Evolutionary conservation across 2,329 filamentous ascomycete species (phyloP), one percentile per base, ranked within the genome.

Genomic region (Leptographium lundbergii): DNA sequence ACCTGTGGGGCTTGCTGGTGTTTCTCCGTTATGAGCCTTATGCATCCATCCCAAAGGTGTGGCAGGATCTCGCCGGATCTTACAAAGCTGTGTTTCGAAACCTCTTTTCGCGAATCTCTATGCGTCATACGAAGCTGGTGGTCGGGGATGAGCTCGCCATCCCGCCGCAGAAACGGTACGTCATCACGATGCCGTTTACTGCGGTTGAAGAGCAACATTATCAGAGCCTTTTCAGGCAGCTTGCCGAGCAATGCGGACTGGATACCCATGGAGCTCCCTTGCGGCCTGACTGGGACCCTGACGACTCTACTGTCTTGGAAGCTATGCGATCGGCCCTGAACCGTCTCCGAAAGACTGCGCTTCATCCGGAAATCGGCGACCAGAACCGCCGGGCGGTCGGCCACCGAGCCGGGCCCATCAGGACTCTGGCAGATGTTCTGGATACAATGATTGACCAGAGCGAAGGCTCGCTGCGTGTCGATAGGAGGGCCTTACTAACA

Each of bases 181-280:
- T 95, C 13, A 89, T 97, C 60, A 94, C 87, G 1, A 85, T 96
- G 69, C 90, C 94, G 0, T 95, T 97, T 67, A 94, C 88, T 0
- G 83, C 89, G 0, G 82, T 97, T 13, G 94, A 97, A 68, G 89
- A 96, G 67, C 89, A 96, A 67, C 85, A 95, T 67, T 97, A 97
- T 67, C 78, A 81, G 50, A 81, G 84, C 7, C 71, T 95, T 2
- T 91, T 92, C 67, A 79, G 84, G 54, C 77, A 88, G 62, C 90
- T 96, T 81, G 84, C 84, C 57, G 77, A 84, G 32, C 81, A 82
- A 1, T 88, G 85, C 62, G 84, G 81, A 1, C 70, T 97, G 7
- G 78, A 84, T 64, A 66, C 74, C 0, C 74, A 82, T 29, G 91
- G 92, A 0, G 74, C 73, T 2, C 88, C 90, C 0, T 61, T 82